phyloP scores from a whole-genome alignment of 1,284 basidiomycete species.

The Agaricales sp. region DNA sequence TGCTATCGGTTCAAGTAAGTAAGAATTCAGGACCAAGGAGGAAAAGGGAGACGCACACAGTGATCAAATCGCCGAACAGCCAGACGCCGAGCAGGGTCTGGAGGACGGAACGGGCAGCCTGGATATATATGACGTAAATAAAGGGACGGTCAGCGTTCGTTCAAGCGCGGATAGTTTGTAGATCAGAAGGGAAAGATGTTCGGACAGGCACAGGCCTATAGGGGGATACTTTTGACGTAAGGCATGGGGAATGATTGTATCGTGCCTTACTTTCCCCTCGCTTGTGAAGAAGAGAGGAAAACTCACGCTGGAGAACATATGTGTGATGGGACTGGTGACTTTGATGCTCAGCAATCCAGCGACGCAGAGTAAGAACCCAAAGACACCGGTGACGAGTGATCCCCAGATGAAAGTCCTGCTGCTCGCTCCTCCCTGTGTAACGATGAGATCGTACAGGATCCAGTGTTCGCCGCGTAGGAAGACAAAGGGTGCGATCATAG shows the following conservation, averaged over 20 bases:
- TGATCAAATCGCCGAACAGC: slow-evolving; percentile 69
- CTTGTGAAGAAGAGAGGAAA: not conserved
- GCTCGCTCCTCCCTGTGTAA: slow-evolving; percentile 21
- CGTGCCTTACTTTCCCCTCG: too few relatives aligned
- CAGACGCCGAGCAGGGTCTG: slow-evolving; percentile 69
- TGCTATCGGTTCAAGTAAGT: slow-evolving; percentile 32
- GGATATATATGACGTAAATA: too few relatives aligned
- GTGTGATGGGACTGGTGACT: slow-evolving; percentile 85
- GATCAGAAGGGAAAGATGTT: too few relatives aligned
- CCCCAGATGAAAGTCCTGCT: slow-evolving; percentile 56
- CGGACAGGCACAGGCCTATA: too few relatives aligned
- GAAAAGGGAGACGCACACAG: slow-evolving; percentile 38
- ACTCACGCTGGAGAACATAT: slow-evolving; percentile 42
- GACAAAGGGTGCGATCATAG: slow-evolving; percentile 57
- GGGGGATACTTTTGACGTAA: not conserved
- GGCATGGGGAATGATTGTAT: not conserved
- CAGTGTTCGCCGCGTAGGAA: slow-evolving; percentile 61
- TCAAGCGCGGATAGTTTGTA: too few relatives aligned
- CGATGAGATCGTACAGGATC: slow-evolving; percentile 48
- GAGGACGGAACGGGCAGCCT: slow-evolving; percentile 75
- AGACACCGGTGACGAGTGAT: slow-evolving; percentile 64
- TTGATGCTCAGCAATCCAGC: slow-evolving; percentile 83
- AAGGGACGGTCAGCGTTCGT: too few relatives aligned
- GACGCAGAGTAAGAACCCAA: slow-evolving; percentile 85
- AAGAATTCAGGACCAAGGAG: slow-evolving; percentile 4